Conservation (phyloP, 345 rosid genomes). For the Rhodomyrtus tomentosa region DNA sequence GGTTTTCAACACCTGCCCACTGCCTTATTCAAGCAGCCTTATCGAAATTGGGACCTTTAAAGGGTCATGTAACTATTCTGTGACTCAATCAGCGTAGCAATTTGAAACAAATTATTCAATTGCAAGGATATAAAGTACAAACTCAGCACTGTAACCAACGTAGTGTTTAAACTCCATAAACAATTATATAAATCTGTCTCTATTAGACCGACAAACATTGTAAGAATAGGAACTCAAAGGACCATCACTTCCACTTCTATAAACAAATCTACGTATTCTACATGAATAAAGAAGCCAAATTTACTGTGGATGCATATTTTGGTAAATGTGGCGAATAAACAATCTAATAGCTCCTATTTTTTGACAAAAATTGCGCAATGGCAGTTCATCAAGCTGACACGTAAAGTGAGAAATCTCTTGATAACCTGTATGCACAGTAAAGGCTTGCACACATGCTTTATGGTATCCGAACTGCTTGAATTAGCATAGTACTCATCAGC, state of each 20-base stretch:
- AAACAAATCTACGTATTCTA: not conserved
- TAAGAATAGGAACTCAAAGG: not conserved
- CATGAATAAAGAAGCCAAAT: not conserved
- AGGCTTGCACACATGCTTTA: constrained; percentile 51
- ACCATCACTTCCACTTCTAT: not conserved
- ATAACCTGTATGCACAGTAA: constrained; percentile 88
- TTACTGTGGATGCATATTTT: not conserved
- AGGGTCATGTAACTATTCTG: not conserved
- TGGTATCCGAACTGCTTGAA: constrained; percentile 71
- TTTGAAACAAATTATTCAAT: not conserved
- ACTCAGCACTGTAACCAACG: not conserved
- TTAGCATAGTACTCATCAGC: constrained; percentile 81
- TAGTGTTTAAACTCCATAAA: not conserved
- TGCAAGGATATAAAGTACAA: not conserved
- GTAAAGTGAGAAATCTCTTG: not conserved
- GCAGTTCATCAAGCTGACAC: not conserved
- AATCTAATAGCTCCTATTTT: not conserved
- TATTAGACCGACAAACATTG: not conserved
- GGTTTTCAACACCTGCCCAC: not conserved
- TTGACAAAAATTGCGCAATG: not conserved
- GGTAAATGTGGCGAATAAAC: not conserved
- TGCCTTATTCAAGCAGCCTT: not conserved
- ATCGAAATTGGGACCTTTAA: not conserved
- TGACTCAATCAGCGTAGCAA: not conserved
- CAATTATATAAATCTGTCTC: not conserved